These are phyloP conservation scores for Musa schizocarpa DNA, from an alignment of 176 grass and related monocot species.

Conservation along the genomic window DNA sequence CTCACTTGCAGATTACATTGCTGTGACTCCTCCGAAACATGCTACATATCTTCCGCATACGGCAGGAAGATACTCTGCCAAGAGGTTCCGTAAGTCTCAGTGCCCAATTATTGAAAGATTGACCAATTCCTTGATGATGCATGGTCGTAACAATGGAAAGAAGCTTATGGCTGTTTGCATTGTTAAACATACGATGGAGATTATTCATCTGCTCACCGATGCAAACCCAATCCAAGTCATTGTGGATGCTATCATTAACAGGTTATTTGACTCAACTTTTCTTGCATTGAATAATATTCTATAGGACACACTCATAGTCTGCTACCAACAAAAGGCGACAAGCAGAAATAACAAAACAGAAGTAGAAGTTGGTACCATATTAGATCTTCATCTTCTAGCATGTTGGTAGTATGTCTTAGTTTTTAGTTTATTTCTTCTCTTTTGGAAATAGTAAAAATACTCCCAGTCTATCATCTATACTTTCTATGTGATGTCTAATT, in stretches of 20 bases:
- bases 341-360: no score
- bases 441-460: no score
- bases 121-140: slow-evolving; percentile 93
- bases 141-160: slow-evolving; percentile 82
- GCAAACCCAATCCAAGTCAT: slow-evolving; percentile 81
- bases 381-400: no score
- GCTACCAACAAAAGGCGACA: no score
- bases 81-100: slow-evolving; percentile 80
- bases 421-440: no score
- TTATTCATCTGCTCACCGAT: slow-evolving; percentile 79
- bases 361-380: no score
- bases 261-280: slow-evolving; percentile 17
- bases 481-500: no score
- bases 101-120: slow-evolving; percentile 87
- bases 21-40: slow-evolving; percentile 50
- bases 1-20: slow-evolving; percentile 64
- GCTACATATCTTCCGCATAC: slow-evolving; percentile 71
- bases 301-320: no score
- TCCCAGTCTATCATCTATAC: no score
- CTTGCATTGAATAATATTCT: neutral
- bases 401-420: no score
- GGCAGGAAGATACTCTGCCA: slow-evolving; percentile 58
- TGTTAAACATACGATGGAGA: slow-evolving; percentile 75
- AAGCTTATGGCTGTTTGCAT: slow-evolving; percentile 77
- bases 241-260: slow-evolving; percentile 81